Base-by-base conservation (phyloP, 2,329 filamentous ascomycete genomes). In the Sporothrix sp. region DNA sequence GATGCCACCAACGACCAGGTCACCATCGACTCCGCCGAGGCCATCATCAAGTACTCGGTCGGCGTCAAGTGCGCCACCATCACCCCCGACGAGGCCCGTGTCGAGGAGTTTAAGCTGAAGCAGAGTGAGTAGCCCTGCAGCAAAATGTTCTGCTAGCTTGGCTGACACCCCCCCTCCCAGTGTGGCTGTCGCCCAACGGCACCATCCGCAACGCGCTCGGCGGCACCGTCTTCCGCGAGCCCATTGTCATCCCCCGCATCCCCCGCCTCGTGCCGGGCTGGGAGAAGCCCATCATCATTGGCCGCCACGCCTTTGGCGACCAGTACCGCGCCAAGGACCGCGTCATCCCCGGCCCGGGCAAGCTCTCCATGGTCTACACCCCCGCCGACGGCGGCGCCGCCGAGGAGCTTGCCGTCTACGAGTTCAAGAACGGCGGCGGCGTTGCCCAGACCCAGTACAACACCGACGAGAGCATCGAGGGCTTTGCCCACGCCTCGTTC, bases 61-160 rank as follows among this genome's bases (percentile, higher is more conserved):
- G 93, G 91, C 70, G 88, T 98, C 74, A 98, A 98, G 79, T 98
- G 93, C 71, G 93, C 93, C 58, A 98, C 93, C 67, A 98, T 98
- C 73, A 98, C 93, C 38, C 93, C 93, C 35, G 93, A 98, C 67
- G 93, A 98, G 79, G 85, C 82, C 58, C 85, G 93, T 67, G 91
- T 98, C 27, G 79, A 97, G 76, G 93, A 97, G 72, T 98, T 97
- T 72, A 90, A 96, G 67, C 80, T 98, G 61, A 98, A 97, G 85
- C 84, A 97, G 76, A 97, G 85, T 90, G 72, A 69, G 83, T 68
- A 13, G 23, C 14, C 21, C n/a, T n/a, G n/a, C n/a, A n/a, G n/a
- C n/a, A n/a, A 11, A 13, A 2, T 6, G 6, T 28, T 10, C 25
- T 4, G 39, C 51, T 56, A 21, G 55, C 51, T 36, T 6, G n/a